A percentile compares a stretch with the other conserved stretches of the same genome.
These are phyloP conservation scores for Eutrema salsugineum DNA, from an alignment of 441 rosid genomes.

Conservation along the genomic window DNA sequence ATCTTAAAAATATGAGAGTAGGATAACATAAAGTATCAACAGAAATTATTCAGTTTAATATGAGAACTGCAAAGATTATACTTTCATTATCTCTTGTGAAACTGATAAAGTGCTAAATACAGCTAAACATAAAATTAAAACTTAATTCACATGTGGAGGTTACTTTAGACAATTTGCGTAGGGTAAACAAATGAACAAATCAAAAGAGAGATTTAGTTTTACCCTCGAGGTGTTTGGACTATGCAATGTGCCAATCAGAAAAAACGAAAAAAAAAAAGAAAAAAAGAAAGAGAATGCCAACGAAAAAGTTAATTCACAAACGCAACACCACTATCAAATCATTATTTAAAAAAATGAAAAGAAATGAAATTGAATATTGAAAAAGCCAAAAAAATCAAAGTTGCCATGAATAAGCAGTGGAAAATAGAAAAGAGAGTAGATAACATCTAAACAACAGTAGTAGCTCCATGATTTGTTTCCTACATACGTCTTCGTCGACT, in stretches of 20 bases:
- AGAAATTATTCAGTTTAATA: too few species aligned
- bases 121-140: too few species aligned
- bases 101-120: too few species aligned
- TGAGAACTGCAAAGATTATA: too few species aligned
- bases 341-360: background rate
- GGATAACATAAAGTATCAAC: too few species aligned
- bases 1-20: too few species aligned
- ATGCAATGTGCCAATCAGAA: constrained; percentile 17
- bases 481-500: constrained; percentile 22
- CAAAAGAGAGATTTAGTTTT: background rate
- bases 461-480: constrained; percentile 31
- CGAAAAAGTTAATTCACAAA: constrained; percentile 28
- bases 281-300: constrained; percentile 18
- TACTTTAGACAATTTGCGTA: background rate
- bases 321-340: constrained; percentile 29
- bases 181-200: background rate
- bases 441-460: constrained; percentile 12
- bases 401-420: constrained; percentile 25
- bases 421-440: constrained; percentile 8
- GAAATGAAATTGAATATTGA: background rate
- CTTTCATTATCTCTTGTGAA: too few species aligned
- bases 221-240: constrained; percentile 3
- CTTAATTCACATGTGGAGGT: background rate
- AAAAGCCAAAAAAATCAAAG: constrained; percentile 21
- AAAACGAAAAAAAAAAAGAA: background rate